Evolutionary conservation across 75 land plant genomes (phyloP).

Genomic region (Larix kaempferi): DNA sequence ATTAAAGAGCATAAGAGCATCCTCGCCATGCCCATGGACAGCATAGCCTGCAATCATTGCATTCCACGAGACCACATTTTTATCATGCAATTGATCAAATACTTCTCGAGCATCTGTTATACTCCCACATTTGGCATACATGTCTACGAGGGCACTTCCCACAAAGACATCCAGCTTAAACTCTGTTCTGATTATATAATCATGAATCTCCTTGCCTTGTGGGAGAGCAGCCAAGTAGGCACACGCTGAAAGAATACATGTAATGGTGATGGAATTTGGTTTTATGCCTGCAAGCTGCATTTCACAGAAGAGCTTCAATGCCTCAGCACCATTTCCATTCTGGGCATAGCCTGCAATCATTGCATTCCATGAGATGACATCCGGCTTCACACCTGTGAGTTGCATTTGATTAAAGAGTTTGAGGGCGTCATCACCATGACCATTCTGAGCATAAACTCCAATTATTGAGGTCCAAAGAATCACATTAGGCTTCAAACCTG

Average conservation of each 20-base stretch:
- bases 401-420: slow-evolving; percentile 36
- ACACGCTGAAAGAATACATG: slow-evolving; percentile 56
- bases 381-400: slow-evolving; percentile 27
- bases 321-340: slow-evolving; percentile 42
- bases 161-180: slow-evolving; percentile 35
- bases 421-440: slow-evolving; percentile 24
- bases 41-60: slow-evolving; percentile 68
- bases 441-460: slow-evolving; percentile 29
- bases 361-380: slow-evolving; percentile 49
- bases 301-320: slow-evolving; percentile 33
- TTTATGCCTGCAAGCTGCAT: slow-evolving; percentile 23
- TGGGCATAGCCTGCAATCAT: slow-evolving; percentile 45
- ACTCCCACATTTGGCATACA: slow-evolving; percentile 70
- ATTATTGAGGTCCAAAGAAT: slow-evolving; percentile 33
- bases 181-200: slow-evolving; percentile 29
- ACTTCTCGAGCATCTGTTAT: slow-evolving; percentile 34
- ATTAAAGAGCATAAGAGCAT: slow-evolving; percentile 35
- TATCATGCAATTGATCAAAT: slow-evolving; percentile 42
- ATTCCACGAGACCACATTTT: slow-evolving; percentile 57
- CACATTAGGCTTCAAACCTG: slow-evolving; percentile 10
- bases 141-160: slow-evolving; percentile 67
- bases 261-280: slow-evolving; percentile 41
- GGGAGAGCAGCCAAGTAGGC: slow-evolving; percentile 23
- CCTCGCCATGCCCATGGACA: slow-evolving; percentile 42
- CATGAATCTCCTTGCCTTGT: slow-evolving; percentile 55